Conservation (phyloP, 345 rosid genomes). For the Rhodamnia rubescens region DNA sequence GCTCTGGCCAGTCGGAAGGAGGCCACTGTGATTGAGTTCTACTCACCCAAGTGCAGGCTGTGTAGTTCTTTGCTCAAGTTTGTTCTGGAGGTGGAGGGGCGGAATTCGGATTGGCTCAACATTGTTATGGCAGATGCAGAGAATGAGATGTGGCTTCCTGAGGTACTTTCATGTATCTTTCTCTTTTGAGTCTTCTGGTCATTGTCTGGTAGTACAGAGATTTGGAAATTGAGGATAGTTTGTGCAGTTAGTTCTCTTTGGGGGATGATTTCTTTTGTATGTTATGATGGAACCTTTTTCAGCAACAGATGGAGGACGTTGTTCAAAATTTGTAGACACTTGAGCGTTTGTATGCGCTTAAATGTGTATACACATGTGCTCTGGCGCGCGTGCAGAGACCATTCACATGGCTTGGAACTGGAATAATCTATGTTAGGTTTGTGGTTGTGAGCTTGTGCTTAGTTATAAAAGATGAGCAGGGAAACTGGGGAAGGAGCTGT, state of each 20-base stretch:
- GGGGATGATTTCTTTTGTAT: neutral
- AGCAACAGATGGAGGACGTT: neutral
- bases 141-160: conserved; percentile 91
- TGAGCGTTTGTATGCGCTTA: neutral
- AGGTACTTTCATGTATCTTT: conserved; percentile 27
- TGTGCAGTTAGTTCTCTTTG: too few species aligned
- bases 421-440: neutral
- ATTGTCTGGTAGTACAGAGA: neutral
- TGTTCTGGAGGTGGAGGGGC: conserved; percentile 54
- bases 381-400: neutral
- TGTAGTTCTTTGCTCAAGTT: conserved; percentile 68
- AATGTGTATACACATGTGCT: neutral
- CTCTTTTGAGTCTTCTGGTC: neutral
- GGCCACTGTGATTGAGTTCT: conserved; percentile 80
- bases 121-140: conserved; percentile 91
- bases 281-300: neutral
- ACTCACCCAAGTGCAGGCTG: conserved; percentile 82
- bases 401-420: neutral
- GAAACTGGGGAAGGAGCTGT: neutral
- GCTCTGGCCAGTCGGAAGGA: conserved; percentile 72
- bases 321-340: neutral
- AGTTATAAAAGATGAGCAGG: neutral
- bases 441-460: neutral
- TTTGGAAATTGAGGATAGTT: too few species aligned
- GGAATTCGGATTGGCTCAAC: conserved; percentile 70